Evolutionary conservation across 805 yeast species (phyloP), one percentile per base, ranked within the genome.

Genomic region (Yamadazyma endophytica): DNA sequence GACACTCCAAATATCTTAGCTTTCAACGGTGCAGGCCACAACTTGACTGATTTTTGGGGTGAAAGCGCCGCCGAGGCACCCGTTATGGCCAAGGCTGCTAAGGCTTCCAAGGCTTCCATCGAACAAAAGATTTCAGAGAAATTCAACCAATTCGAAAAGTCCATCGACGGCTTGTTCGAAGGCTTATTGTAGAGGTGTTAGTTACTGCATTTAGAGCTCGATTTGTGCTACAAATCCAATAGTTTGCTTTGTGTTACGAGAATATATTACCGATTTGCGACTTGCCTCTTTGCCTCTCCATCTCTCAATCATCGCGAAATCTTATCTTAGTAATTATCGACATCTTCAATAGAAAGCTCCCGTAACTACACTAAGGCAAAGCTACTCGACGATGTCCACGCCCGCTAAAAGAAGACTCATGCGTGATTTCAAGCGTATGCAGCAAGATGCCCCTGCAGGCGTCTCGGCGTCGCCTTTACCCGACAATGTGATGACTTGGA

Each of bases 401-500:
- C 92, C 96, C 11, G 98, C 98, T n/a, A 79, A 96, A 58, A 83
- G 96, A 77, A 79, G 98, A 67, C 77, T 92, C 50, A 92, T 92
- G 97, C 84, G 98, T 60, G 98, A 92, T 63, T 87, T 92, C 64
- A 89, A 88, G 81, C 81, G 97, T 48, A 89, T 92, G 82, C 96
- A 92, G 60, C 92, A 83, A 65, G 98, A 92, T 59, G 92, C 97
- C 9, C 96, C 98, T 15, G 92, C 95, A 19, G 98, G 98, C 11
- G 95, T 92, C 8, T 85, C 96, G 5, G 98, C 98, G 0, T 85
- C 96, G 4, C 98, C 98, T 4, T 73, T 90, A 31, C 88, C 97
- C 4, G 97, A 92, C 54, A 92, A 92, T 50, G 97, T 92, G 31
- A 88, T 92, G 96, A 75, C 85, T 21, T 92, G 98, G 61, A 92